A percentile compares a stretch with the other conserved stretches of the same genome.
phyloP scores from a whole-genome alignment of 495 filamentous ascomycete genomes.

The Penicillium cinerascens region DNA sequence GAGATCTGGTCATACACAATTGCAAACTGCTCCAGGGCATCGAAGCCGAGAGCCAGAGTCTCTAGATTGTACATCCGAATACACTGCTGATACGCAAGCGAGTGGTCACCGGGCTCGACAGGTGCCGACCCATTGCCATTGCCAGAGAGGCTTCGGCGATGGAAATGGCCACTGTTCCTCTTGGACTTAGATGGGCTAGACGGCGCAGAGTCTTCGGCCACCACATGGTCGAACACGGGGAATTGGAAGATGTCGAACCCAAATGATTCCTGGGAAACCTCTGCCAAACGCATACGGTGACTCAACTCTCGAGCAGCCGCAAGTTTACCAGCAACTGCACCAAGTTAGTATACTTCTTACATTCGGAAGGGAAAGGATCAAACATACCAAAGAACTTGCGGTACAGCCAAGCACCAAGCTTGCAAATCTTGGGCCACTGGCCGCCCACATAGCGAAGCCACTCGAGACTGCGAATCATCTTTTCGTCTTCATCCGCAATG shows the following conservation, averaged over 20 bases:
- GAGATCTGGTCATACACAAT: slow-evolving; percentile 42
- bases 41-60: slow-evolving; percentile 61
- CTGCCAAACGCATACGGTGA: slow-evolving; percentile 39
- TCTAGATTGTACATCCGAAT: slow-evolving; percentile 72
- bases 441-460: slow-evolving; percentile 76
- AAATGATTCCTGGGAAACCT: slow-evolving; percentile 41
- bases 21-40: slow-evolving; percentile 60
- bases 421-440: slow-evolving; percentile 68
- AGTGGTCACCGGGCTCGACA: neutral
- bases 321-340: slow-evolving; percentile 43
- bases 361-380: neutral
- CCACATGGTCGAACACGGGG: slow-evolving; percentile 21
- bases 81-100: slow-evolving; percentile 41
- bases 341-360: slow-evolving; percentile 3
- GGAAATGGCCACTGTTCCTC: slow-evolving; percentile 21
- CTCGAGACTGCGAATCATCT: slow-evolving; percentile 73
- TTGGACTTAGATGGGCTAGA: slow-evolving; percentile 35
- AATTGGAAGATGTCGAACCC: slow-evolving; percentile 39
- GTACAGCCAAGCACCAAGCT: slow-evolving; percentile 63
- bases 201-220: slow-evolving; percentile 19
- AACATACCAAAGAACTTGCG: slow-evolving; percentile 48
- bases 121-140: slow-evolving; percentile 7
- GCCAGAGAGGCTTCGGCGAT: slow-evolving; percentile 24
- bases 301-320: slow-evolving; percentile 63
- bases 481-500: slow-evolving; percentile 58